These are phyloP conservation scores for Pythium pyrilobum DNA, from an alignment of 352 stramenopile species.

Conservation along the genomic window DNA sequence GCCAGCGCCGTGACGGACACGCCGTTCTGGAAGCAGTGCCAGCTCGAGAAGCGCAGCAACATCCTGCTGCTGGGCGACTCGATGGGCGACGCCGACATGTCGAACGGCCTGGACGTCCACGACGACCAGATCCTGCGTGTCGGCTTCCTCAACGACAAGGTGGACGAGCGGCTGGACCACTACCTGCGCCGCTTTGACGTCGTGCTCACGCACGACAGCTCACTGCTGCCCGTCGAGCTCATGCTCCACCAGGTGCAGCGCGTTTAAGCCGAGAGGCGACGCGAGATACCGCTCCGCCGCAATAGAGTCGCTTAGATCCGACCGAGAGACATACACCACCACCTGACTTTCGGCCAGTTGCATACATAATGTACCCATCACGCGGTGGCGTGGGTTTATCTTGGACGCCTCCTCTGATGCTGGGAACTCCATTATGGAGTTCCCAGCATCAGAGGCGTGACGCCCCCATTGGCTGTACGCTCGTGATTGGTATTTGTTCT, in stretches of 20 bases:
- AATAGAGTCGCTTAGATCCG: too few species aligned
- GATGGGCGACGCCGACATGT: conserved; percentile 62
- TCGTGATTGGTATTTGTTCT: too few species aligned
- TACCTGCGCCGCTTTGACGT: conserved; percentile 67
- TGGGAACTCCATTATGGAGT: too few species aligned
- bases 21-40: conserved; percentile 69
- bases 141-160: conserved; percentile 60
- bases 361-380: too few species aligned
- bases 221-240: conserved; percentile 49
- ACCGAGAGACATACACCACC: too few species aligned
- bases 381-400: too few species aligned
- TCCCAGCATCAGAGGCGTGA: too few species aligned
- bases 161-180: conserved; percentile 47
- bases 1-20: conserved; percentile 55
- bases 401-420: too few species aligned
- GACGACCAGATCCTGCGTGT: conserved; percentile 66
- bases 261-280: too few species aligned
- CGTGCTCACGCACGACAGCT: conserved; percentile 75
- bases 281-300: too few species aligned
- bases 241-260: conserved; percentile 50
- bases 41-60: conserved; percentile 62
- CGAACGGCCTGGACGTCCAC: conserved; percentile 44
- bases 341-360: too few species aligned
- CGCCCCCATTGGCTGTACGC: too few species aligned
- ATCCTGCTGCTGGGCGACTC: conserved; percentile 76